These are phyloP conservation scores for Teunomyces pallodes DNA, from an alignment of 805 yeast genomes.

Conservation along the genomic window DNA sequence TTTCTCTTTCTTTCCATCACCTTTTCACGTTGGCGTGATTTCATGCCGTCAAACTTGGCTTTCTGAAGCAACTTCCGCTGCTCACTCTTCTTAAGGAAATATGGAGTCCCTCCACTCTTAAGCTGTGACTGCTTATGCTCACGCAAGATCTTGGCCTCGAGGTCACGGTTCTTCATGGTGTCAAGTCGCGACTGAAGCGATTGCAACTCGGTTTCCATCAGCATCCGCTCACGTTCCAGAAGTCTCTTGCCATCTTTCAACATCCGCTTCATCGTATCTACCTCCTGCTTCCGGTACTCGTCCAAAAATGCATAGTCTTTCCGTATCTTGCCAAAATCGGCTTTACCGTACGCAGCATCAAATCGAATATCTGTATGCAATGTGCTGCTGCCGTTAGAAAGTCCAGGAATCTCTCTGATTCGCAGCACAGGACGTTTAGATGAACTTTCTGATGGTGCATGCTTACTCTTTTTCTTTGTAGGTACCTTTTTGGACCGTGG, in stretches of 20 bases:
- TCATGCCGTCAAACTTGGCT: conserved; percentile 76
- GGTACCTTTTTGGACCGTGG: background rate
- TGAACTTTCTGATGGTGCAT: conserved; percentile 83
- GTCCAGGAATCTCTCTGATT: conserved; percentile 73
- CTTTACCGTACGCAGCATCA: conserved; percentile 85
- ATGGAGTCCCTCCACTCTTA: conserved; percentile 48
- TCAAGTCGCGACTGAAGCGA: conserved; percentile 68
- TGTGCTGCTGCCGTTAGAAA: conserved; percentile 39
- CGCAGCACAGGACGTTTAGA: conserved; percentile 68
- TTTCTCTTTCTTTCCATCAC: conserved; percentile 84
- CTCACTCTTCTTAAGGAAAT: conserved; percentile 66
- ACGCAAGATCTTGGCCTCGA: conserved; percentile 63
- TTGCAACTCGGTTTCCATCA: conserved; percentile 55
- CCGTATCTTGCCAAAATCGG: conserved; percentile 65
- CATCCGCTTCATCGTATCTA: conserved; percentile 54
- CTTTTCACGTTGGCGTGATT: conserved; percentile 68
- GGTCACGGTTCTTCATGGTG: conserved; percentile 67
- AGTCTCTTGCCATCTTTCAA: conserved; percentile 54
- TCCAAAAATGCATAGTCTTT: conserved; percentile 82
- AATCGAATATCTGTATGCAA: conserved; percentile 82
- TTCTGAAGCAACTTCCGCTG: conserved; percentile 71
- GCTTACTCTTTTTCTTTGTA: conserved; percentile 51
- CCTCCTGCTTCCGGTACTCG: conserved; percentile 76
- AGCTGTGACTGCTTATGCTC: conserved; percentile 54
- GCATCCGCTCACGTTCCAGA: conserved; percentile 46